Base-by-base conservation (phyloP, 2,329 filamentous ascomycete species). In the Balansia obtecta region DNA sequence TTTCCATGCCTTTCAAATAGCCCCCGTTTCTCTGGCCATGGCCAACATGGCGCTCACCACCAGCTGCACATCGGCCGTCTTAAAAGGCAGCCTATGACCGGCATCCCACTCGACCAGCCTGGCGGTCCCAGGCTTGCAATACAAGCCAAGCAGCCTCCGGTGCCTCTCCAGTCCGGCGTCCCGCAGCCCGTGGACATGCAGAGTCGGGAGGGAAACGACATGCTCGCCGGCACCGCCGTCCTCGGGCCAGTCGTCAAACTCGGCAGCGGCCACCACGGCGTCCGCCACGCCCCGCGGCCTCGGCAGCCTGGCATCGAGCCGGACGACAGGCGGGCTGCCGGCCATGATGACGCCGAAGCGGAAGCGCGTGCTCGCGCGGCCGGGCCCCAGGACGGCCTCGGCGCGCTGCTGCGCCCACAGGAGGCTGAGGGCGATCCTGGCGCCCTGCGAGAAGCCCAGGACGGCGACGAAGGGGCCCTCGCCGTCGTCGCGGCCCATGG, bases 81-180 rank as follows among this genome's bases (percentile, higher is more conserved):
- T 86, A 52, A 90, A 74, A 2, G 85, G 83, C 46, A 91, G 70
- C 6, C 86, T 69, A 62, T 91, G 86, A 1, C 72, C 74, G 0
- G 84, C 86, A 51, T 86, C 76, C 86, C 86, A 90, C 63, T 88
- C 82, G 1, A 90, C 63, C 44, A 88, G 54, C 39, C 65, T 72
- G 6, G 75, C 68, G 2, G 68, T 77, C 0, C 70, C 73, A 10
- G 68, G 60, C 46, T 78, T 71, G 60, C 80, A 86, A 61, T 83
- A 88, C 48, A 76, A 65, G 9, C 76, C 63, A 47, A 80, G 60
- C 56, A 90, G 59, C 50, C 70, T 50, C 34, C 59, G 49, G 13
- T 69, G 66, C 43, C 79, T 63, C 48, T 77, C 68, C 46, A 89
- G 56, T 0, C 83, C 84, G 0, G 74, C 69, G 61, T 90, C 86